Conservation (phyloP, 768 basidiomycete genomes). For the Termitomyces heimii region DNA sequence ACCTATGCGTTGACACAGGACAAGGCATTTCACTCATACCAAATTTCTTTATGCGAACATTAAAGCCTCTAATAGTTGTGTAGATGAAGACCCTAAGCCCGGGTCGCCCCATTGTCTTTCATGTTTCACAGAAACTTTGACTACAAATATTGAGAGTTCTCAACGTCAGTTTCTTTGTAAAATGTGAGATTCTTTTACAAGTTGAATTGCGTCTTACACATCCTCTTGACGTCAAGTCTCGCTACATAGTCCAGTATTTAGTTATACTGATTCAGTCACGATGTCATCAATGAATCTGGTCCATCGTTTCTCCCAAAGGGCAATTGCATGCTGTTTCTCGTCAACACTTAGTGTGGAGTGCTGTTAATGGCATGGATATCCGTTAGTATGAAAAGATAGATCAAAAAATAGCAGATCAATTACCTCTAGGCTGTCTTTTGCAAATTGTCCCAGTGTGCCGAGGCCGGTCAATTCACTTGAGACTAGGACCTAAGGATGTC, state of each 20-base stretch:
- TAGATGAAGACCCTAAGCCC: too few species aligned
- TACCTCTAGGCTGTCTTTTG: conserved; percentile 62
- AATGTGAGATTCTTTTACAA: background rate
- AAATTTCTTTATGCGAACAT: too few species aligned
- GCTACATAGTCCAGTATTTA: background rate
- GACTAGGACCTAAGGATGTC: conserved; percentile 45
- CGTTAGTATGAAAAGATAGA: background rate
- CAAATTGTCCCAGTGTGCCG: conserved; percentile 53
- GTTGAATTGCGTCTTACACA: background rate
- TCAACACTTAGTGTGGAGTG: conserved; percentile 43
- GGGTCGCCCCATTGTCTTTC: too few species aligned
- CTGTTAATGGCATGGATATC: conserved; percentile 24
- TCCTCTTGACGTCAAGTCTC: background rate
- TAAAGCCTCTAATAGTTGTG: too few species aligned
- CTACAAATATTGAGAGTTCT: too few species aligned
- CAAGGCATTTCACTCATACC: too few species aligned
- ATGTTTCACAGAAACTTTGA: too few species aligned
- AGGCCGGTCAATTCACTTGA: conserved; percentile 64
- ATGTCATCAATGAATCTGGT: conserved; percentile 10
- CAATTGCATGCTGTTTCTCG: conserved; percentile 39
- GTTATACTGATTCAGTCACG: background rate
- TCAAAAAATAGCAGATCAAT: background rate
- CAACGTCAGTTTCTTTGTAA: too few species aligned
- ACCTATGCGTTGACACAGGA: too few species aligned
- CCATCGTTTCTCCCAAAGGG: conserved; percentile 13